Base-by-base conservation (phyloP, 2,329 filamentous ascomycete genomes). In the Pseudogymnoascus pannorum region DNA sequence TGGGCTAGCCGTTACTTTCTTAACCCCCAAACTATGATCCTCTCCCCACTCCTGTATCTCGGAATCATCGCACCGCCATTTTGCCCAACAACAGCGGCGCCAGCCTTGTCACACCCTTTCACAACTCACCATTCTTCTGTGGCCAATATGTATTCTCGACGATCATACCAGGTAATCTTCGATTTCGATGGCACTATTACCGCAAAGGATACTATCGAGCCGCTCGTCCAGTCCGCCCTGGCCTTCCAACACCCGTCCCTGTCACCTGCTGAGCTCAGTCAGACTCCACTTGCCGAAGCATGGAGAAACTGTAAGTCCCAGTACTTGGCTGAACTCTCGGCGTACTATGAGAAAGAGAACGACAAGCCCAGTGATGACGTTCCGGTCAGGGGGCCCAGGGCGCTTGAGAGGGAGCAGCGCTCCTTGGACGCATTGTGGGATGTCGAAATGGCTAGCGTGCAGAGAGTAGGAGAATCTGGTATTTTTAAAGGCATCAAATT, bases 121-220 rank as follows among this genome's bases (percentile, higher is more conserved):
- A 33, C 48, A 33, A 33, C 48, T 5, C 9, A 31, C 24, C 26
- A 33, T 14, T 7, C n/a, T 31, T 31, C 26, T 54, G 7, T 16
- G 16, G n/a, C 26, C 48, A 54, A 4, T 20, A 54, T 54, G 48
- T 3, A 16, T 22, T 5, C 2, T 18, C 48, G 7, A 16, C 26
- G 48, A 54, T 5, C 48, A 0, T 1, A 31, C 9, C 26, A 54
- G 11, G 12, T 54, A 29, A 4, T 54, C 5, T 7, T 54, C n/a
- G 48, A 54, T 18, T 72, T 72, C 51, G 70, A 72, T 18, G 65
- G 67, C 9, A 72, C 71, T n/a, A 69, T 72, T 44, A 72, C 71
- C 22, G 66, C 59, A 5, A 63, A 65, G 58, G 71, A 72, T 51
- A 72, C 71, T 4, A 70, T 68, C 2, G 48, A 40, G 3, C 48